A percentile compares a stretch with the other conserved stretches of the same genome.
These are phyloP conservation scores for Suillus fuscotomentosus DNA, from an alignment of 768 basidiomycete genomes.

Conservation along the genomic window DNA sequence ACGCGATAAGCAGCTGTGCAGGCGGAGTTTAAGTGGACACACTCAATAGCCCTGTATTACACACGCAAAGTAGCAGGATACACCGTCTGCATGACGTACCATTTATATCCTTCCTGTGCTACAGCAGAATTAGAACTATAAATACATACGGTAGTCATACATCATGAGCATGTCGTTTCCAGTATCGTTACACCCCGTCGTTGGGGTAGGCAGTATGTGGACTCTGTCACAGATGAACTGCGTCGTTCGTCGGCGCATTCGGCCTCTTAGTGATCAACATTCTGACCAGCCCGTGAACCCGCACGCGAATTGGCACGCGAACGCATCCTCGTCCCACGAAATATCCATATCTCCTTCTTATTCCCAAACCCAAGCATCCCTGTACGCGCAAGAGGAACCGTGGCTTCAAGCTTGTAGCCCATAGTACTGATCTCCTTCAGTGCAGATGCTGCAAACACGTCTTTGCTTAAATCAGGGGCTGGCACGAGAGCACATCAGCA, in stretches of 20 bases:
- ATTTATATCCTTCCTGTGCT: background rate
- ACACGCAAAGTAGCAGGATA: background rate
- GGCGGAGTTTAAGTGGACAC: background rate
- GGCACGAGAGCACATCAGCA: conserved; percentile 5
- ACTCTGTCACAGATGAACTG: background rate
- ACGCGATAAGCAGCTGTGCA: too few species aligned
- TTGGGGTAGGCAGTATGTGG: background rate
- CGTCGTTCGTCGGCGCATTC: background rate
- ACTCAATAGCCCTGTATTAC: background rate
- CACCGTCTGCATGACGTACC: background rate
- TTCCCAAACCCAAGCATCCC: conserved; percentile 38
- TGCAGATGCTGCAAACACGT: conserved; percentile 59
- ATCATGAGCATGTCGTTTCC: background rate
- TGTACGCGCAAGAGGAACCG: conserved; percentile 53
- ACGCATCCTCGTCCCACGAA: conserved; percentile 42
- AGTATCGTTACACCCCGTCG: background rate
- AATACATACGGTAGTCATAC: conserved; percentile 1
- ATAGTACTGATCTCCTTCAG: conserved; percentile 55
- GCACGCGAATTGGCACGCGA: conserved; percentile 28
- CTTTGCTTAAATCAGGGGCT: conserved; percentile 48
- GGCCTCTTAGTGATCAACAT: background rate
- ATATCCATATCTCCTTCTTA: conserved; percentile 63
- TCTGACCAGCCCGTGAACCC: conserved; percentile 7
- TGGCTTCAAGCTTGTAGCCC: conserved; percentile 64
- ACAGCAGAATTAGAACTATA: background rate